Evolutionary conservation across 371 early-diverging fungal genomes (phyloP), one percentile per base, ranked within the genome.

Genomic region (Mucor velutinosus): DNA sequence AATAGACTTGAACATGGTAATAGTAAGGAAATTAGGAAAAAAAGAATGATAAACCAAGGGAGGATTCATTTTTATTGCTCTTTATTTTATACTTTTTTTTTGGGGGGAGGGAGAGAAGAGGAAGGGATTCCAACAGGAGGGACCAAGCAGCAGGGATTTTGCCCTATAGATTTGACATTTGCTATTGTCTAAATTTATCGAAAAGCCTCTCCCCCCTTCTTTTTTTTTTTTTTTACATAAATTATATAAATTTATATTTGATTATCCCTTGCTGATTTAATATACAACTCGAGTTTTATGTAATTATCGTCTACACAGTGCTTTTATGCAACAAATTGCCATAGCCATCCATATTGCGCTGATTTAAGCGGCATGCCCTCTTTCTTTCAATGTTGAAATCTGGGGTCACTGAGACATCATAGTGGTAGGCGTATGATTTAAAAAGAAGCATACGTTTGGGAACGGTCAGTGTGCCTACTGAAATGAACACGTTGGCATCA

Each of bases 241-340:
- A 51, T 51, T 51, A 25, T 51, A 51, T 51, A 51, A 23, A 51
- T 51, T 51, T 51, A 51, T 23, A 51, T 51, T 51, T 51, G 51
- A 51, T 51, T 51, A 51, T 51, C 51, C 51, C 51, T 51, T 25
- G 7, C 25, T 11, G 25, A 51, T 51, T 51, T 51, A 51, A 51
- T 51, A 51, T 25, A 25, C 25, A 51, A 51, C 51, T 51, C 23
- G 51, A 23, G 23, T 7, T 23, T 51, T 4, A 23, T 23, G n/a
- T 49, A 19, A 11, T 51, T 25, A 12, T 2, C 23, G 0, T 0
- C 23, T 19, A 43, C 45, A 45, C 17, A n/a, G 25, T 23, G 23
- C n/a, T 51, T 33, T 33, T 23, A 51, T 51, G 51, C 51, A 51
- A 25, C 21, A 51, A 8, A 3, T 51, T 51, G 8, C 51, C 51